Conservation (phyloP, 306 rosid genomes). For the Dalbergia cultrata region DNA sequence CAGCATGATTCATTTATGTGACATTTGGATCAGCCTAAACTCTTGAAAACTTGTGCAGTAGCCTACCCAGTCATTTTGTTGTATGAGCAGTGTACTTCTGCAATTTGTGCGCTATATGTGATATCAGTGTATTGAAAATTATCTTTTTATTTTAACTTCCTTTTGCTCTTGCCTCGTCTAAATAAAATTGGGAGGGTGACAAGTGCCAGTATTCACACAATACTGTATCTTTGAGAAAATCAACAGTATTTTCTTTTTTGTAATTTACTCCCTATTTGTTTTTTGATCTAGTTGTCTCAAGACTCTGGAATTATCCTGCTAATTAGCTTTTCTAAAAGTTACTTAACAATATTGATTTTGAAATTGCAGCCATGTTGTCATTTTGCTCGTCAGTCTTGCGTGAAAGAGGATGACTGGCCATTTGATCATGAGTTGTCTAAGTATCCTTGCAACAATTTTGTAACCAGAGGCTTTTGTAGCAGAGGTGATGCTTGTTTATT, state of each 20-base stretch:
- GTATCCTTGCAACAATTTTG: conserved; percentile 78
- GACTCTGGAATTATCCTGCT: conserved; percentile 6
- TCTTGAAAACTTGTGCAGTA: too few species aligned
- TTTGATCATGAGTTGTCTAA: conserved; percentile 86
- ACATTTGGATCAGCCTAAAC: background rate
- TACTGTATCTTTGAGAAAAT: conserved; percentile 72
- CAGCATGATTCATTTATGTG: conserved; percentile 14
- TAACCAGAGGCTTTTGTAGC: conserved; percentile 68
- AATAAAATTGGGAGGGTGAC: conserved; percentile 72
- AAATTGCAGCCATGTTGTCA: conserved; percentile 78
- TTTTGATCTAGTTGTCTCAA: conserved; percentile 8
- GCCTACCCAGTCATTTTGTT: conserved; percentile 1
- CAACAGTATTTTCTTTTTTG: conserved; percentile 59
- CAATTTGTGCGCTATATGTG: conserved; percentile 24
- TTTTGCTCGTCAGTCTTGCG: conserved; percentile 78
- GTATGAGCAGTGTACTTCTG: conserved; percentile 9
- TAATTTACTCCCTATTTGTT: background rate
- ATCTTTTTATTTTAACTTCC: conserved; percentile 35
- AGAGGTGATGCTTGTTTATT: conserved; percentile 79
- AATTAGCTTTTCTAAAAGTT: conserved; percentile 21
- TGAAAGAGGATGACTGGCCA: conserved; percentile 94
- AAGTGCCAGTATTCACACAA: conserved; percentile 79
- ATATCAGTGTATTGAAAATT: background rate
- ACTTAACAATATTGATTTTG: conserved; percentile 38
- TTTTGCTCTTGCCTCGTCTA: conserved; percentile 26